These are phyloP conservation scores for Aspergillus proliferans DNA, from an alignment of 2,329 filamentous ascomycete genomes.

Conservation along the genomic window DNA sequence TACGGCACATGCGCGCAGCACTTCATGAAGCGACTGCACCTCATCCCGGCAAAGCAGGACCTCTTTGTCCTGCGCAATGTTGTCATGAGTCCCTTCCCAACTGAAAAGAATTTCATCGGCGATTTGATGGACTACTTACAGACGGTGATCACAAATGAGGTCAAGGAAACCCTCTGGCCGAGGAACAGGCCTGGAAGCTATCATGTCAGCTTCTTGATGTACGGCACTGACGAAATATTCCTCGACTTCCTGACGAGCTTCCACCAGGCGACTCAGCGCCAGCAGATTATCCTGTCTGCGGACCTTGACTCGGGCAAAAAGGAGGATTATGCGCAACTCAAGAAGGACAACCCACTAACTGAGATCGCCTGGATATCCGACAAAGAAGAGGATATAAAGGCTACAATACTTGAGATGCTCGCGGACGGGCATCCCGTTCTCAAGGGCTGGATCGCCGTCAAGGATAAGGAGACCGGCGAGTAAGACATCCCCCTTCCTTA, in stretches of 20 bases:
- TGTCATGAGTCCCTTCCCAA: slow-evolving; percentile 36
- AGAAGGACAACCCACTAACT: neutral
- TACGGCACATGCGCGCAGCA: slow-evolving; percentile 39
- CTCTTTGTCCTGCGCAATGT: slow-evolving; percentile 45
- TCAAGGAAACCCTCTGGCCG: neutral
- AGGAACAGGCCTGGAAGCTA: neutral
- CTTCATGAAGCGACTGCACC: slow-evolving; percentile 37
- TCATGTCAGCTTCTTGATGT: neutral
- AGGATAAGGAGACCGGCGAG: too few species aligned
- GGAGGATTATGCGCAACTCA: neutral
- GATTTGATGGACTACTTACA: neutral
- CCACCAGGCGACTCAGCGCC: slow-evolving; percentile 35
- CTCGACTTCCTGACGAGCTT: slow-evolving; percentile 37
- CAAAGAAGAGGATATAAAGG: neutral
- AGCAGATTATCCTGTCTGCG: slow-evolving; percentile 29
- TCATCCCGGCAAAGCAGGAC: slow-evolving; percentile 27
- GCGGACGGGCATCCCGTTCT: too few species aligned
- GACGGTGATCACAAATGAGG: slow-evolving; percentile 3
- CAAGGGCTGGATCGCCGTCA: too few species aligned
- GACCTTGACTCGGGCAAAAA: neutral
- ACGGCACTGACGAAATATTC: slow-evolving; percentile 28
- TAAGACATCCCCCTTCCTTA: too few species aligned
- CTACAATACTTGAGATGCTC: too few species aligned
- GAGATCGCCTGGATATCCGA: neutral
- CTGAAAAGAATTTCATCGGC: slow-evolving; percentile 3